Conservation (phyloP, 345 rosid genomes). For the Firmiana major region DNA sequence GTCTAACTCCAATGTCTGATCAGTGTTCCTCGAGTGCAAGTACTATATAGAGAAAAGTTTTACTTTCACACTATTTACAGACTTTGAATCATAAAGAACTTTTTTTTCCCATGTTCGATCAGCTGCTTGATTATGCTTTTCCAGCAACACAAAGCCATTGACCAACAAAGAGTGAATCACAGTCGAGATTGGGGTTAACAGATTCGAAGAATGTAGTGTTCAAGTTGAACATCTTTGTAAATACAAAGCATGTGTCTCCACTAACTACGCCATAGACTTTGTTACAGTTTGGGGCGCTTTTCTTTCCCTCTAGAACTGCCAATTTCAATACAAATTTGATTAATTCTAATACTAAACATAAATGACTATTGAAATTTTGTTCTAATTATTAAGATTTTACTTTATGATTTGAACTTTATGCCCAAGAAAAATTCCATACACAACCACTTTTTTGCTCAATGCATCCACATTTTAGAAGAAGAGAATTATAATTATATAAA, state of each 20-base stretch:
- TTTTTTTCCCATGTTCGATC: neutral
- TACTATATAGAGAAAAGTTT: neutral
- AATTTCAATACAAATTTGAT: neutral
- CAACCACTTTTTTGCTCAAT: too few relatives aligned
- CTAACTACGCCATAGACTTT: neutral
- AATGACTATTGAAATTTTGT: neutral
- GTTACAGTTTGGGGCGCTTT: neutral
- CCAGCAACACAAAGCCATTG: slow-evolving; percentile 40
- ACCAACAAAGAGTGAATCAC: slow-evolving; percentile 27
- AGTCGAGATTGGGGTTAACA: slow-evolving; percentile 36
- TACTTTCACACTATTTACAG: neutral
- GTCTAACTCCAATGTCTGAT: too few relatives aligned
- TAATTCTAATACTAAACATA: neutral
- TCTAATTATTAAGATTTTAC: neutral
- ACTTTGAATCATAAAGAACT: neutral
- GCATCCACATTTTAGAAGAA: too few relatives aligned
- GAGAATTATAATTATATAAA: too few relatives aligned
- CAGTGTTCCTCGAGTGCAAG: too few relatives aligned
- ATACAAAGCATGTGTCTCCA: slow-evolving; percentile 9
- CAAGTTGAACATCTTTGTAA: slow-evolving; percentile 3
- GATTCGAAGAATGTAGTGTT: neutral
- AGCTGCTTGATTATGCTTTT: neutral
- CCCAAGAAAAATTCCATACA: neutral
- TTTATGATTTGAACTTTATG: neutral
- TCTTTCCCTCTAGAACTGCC: neutral